Percentiles rank a stretch among this genome's conserved stretches.
These are phyloP conservation scores for Aspergillus ustus DNA, from an alignment of 2,329 filamentous ascomycete genomes.

Conservation along the genomic window DNA sequence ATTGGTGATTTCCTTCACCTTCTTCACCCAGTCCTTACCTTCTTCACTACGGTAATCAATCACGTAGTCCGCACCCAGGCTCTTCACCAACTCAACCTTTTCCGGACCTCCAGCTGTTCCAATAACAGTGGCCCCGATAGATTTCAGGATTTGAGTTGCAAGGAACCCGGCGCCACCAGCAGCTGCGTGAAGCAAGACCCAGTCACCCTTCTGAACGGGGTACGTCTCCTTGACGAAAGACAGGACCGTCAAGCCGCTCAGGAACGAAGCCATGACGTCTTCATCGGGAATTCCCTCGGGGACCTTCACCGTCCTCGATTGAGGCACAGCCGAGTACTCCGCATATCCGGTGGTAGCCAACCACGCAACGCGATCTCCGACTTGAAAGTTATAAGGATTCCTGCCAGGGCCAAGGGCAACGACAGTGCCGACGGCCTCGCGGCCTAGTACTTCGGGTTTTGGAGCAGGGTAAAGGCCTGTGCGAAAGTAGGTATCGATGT, in stretches of 20 bases:
- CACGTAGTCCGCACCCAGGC: constrained; percentile 69
- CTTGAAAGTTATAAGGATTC: constrained; percentile 59
- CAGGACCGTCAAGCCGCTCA: constrained; percentile 83
- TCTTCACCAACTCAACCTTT: constrained; percentile 72
- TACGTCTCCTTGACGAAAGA: constrained; percentile 77
- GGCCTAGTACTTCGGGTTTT: constrained; percentile 77
- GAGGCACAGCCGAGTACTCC: constrained; percentile 62
- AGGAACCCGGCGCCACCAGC: constrained; percentile 80
- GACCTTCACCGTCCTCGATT: constrained; percentile 62
- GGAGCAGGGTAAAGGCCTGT: constrained; percentile 75
- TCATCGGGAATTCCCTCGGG: constrained; percentile 66
- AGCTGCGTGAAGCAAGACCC: constrained; percentile 82
- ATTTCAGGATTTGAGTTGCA: constrained; percentile 74
- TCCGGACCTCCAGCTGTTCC: constrained; percentile 75
- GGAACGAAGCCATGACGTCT: constrained; percentile 68
- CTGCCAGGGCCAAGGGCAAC: constrained; percentile 61
- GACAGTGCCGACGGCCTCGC: constrained; percentile 76
- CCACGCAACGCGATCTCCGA: constrained; percentile 75
- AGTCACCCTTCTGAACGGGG: constrained; percentile 73
- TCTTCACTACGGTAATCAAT: constrained; percentile 85
- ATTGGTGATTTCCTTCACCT: constrained; percentile 81
- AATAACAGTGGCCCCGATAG: constrained; percentile 76
- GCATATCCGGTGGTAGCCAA: constrained; percentile 62
- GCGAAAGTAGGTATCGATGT: constrained; percentile 91
- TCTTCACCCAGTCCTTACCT: constrained; percentile 76